Conservation (phyloP, 192 early-diverging fungal species). For the Jimgerdemannia flammicorona region DNA sequence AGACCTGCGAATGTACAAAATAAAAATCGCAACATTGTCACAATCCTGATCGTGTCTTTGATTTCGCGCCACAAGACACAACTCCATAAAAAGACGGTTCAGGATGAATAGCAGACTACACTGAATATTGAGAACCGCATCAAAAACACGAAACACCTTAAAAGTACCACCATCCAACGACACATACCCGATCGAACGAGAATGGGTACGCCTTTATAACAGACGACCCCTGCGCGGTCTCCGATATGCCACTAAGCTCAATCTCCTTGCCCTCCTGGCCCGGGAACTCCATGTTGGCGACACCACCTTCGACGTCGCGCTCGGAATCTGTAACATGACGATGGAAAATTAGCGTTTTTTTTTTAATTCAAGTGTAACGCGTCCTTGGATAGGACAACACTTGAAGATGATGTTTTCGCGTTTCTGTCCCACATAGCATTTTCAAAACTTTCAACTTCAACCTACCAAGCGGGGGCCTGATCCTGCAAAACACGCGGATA, state of each 20-base stretch:
- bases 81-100: no score
- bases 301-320: neutral
- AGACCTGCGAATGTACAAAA: conserved; percentile 43
- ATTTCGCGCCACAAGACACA: no score
- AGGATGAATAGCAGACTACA: no score
- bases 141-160: no score
- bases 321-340: conserved; percentile 1
- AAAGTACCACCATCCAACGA: no score
- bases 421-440: conserved; percentile 1
- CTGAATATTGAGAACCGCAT: no score
- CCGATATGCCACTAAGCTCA: conserved; percentile 51
- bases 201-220: conserved; percentile 65
- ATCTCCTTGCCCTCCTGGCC: conserved; percentile 67
- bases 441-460: neutral
- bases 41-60: no score
- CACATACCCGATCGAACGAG: conserved; percentile 60
- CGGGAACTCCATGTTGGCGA: conserved; percentile 42
- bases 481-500: conserved; percentile 94
- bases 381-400: conserved; percentile 6
- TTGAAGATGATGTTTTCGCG: conserved; percentile 10
- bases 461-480: conserved; percentile 67
- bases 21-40: no score
- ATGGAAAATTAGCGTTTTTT: no score
- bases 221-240: conserved; percentile 33
- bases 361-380: neutral